Evolutionary conservation across 78 protist species (phyloP).

Genomic region (Dictyostelium capitatum): DNA sequence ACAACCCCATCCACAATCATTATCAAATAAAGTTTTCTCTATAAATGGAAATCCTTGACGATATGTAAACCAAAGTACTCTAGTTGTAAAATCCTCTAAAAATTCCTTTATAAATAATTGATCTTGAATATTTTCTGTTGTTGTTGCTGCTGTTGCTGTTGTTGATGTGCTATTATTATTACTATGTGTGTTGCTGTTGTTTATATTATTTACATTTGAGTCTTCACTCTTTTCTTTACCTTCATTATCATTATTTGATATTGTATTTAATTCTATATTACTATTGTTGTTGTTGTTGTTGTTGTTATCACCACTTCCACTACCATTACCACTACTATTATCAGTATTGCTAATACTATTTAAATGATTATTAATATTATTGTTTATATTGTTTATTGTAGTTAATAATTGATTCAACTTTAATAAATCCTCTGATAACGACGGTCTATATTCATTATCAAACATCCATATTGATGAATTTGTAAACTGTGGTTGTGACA

Average conservation of each 20-base stretch:
- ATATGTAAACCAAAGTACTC: conserved; percentile 60
- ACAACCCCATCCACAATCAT: conserved; percentile 86
- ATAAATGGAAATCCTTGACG: conserved; percentile 74
- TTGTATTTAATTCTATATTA: background rate
- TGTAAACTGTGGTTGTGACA: conserved; percentile 45
- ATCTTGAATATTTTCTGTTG: background rate
- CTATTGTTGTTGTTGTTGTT: conserved; percentile 13
- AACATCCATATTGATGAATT: conserved; percentile 76
- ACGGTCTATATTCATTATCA: conserved; percentile 70
- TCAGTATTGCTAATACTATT: too few relatives aligned
- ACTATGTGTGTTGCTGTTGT: background rate
- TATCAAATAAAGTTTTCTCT: conserved; percentile 56
- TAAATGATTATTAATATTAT: background rate
- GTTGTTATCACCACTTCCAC: background rate
- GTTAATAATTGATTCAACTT: background rate
- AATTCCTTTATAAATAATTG: conserved; percentile 69
- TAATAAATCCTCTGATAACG: conserved; percentile 15
- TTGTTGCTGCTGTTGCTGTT: background rate
- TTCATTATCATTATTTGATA: background rate
- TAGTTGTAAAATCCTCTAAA: conserved; percentile 40
- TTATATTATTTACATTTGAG: background rate
- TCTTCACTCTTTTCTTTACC: background rate
- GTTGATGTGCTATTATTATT: background rate
- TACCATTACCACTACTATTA: too few relatives aligned
- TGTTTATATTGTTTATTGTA: background rate